Base-by-base conservation (phyloP, 257 asterid genomes). In the Solanum lycopersicoides region DNA sequence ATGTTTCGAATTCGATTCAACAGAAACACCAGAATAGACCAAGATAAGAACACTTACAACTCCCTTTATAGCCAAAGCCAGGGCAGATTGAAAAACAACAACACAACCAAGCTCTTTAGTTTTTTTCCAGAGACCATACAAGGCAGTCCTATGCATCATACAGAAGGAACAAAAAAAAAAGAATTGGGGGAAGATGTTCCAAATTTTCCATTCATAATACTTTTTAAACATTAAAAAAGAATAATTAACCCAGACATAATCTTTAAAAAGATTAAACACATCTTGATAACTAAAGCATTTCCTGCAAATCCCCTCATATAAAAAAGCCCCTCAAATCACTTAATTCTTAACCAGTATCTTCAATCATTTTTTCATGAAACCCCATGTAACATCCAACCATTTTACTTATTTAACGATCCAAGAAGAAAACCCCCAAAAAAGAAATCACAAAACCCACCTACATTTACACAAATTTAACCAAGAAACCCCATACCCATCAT, bases 51-150 rank as follows among this genome's bases (percentile, higher is more conserved):
- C 89, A 92, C 97, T 96, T 91, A 96, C 99, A 34, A 95, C 99
- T 39, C 96, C 99, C 47, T 86, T 92, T 88, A 88, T 93, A 41
- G 98, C 99, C 87, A 90, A 84, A 87, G 90, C 94, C 84, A 96
- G 94, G 69, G 99, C 98, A 90, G 93, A 90, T 87, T 95, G 83
- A 76, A 76, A 30, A 76, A 76, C 37, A 76, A 76, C 11, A 76
- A 14, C 23, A 42, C 60, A 21, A 14, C 37, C 14, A 42, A 76
- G 39, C 60, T 41, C 83, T 76, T 76, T 42, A 76, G 18, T 12
- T 12, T 75, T 75, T 75, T 42, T 37, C 23, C 59, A 13, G 42
- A 76, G 83, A 42, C 21, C 37, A 41, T 41, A 75, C 37, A 41
- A 75, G 7, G 21, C 10, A 23, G 59, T 41, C 21, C 56, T 76